Evolutionary conservation across 192 early-diverging fungal genomes (phyloP).

Genomic region (Backusella australiensis): DNA sequence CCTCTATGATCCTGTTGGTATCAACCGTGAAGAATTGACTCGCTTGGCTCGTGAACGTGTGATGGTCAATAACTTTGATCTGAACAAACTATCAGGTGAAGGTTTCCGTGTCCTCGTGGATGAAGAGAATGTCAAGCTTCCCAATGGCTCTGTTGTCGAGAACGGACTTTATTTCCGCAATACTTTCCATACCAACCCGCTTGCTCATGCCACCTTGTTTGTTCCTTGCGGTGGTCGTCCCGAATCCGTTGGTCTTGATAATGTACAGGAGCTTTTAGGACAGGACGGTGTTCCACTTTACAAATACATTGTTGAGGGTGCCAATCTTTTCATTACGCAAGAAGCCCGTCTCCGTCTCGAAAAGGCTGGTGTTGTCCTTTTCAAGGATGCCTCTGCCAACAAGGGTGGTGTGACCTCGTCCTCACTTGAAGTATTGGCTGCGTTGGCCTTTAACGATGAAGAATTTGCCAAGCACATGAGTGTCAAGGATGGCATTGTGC

Average conservation of each 20-base stretch:
- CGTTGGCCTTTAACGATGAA: constrained; percentile 91
- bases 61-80: constrained; percentile 91
- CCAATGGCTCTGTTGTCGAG: constrained; percentile 81
- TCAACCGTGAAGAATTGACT: constrained; percentile 85
- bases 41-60: constrained; percentile 80
- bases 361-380: constrained; percentile 89
- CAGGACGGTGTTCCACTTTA: constrained; percentile 82
- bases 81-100: constrained; percentile 68
- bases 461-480: constrained; percentile 92
- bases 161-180: constrained; percentile 94
- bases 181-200: constrained; percentile 89
- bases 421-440: constrained; percentile 95
- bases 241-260: constrained; percentile 93
- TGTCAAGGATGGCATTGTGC: constrained; percentile 70
- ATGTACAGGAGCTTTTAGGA: constrained; percentile 77
- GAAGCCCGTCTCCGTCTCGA: constrained; percentile 95
- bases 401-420: constrained; percentile 99
- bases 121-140: constrained; percentile 86
- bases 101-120: constrained; percentile 97
- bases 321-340: constrained; percentile 99
- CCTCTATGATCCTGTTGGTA: constrained; percentile 88
- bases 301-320: constrained; percentile 99
- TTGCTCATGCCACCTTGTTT: constrained; percentile 84
- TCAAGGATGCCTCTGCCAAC: constrained; percentile 99
- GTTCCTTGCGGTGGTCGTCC: constrained; percentile 98